Conservation (phyloP, 2,329 filamentous ascomycete genomes). For the Cytospora piceae region DNA sequence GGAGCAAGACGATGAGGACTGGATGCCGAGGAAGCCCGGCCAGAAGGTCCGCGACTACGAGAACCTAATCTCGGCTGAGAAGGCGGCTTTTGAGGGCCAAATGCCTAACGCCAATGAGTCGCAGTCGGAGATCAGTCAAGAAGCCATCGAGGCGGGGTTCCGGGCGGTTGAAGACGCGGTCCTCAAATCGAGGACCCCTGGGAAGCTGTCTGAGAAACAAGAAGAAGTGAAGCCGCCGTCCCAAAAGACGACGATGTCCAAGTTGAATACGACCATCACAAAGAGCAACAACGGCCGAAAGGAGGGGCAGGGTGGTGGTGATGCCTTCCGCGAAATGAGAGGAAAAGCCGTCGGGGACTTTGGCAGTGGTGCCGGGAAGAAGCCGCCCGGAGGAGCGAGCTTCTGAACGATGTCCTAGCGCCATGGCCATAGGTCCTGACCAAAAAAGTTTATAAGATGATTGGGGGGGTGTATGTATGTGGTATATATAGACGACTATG, state of each 20-base stretch:
- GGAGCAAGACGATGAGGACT: constrained; percentile 17
- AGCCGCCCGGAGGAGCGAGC: background rate
- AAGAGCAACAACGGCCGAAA: too few species aligned
- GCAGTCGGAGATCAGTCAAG: background rate
- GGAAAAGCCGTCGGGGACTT: background rate
- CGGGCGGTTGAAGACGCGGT: background rate
- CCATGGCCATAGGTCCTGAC: background rate
- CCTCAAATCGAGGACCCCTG: background rate
- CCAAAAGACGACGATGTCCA: background rate
- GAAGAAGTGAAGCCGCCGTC: background rate
- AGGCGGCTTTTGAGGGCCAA: background rate
- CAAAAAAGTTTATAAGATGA: background rate
- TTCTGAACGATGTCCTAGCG: background rate
- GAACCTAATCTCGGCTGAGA: background rate
- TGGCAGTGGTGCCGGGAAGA: too few species aligned
- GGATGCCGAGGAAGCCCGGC: constrained; percentile 11
- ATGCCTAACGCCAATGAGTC: background rate
- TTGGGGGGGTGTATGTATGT: background rate
- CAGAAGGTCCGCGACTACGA: background rate
- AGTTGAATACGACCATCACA: background rate
- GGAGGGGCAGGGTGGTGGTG: background rate
- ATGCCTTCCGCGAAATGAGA: background rate
- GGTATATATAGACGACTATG: background rate
- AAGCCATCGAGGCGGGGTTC: background rate
- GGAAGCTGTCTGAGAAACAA: background rate